These are phyloP conservation scores for Medicago ruthenica DNA, from an alignment of 306 rosid species.

Conservation along the genomic window DNA sequence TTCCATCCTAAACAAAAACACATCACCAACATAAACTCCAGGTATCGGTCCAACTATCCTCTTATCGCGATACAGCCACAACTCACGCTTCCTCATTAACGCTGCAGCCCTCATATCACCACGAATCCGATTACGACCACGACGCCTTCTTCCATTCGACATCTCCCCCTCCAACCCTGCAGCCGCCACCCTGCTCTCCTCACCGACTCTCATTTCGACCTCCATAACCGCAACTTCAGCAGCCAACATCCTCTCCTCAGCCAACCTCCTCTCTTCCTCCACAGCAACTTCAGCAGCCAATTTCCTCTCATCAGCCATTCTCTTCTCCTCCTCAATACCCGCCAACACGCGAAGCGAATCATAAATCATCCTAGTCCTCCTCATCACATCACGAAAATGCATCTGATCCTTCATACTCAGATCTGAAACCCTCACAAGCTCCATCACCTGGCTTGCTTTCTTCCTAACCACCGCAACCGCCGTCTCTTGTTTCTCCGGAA, in stretches of 20 bases:
- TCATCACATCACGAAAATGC: conserved; percentile 56
- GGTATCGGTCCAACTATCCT: conserved; percentile 92
- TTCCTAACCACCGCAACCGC: conserved; percentile 42
- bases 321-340: conserved; percentile 9
- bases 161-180: not conserved
- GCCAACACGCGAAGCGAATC: conserved; percentile 71
- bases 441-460: conserved; percentile 39
- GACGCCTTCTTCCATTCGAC: not conserved
- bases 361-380: conserved; percentile 72
- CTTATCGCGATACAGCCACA: conserved; percentile 90
- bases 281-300: not conserved
- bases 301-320: conserved; percentile 19
- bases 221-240: conserved; percentile 2
- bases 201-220: conserved; percentile 19
- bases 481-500: conserved; percentile 39
- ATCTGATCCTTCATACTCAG: conserved; percentile 58
- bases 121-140: conserved; percentile 1
- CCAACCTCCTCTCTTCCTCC: conserved; percentile 20
- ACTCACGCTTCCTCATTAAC: conserved; percentile 58
- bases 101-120: conserved; percentile 79
- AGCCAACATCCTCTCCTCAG: not conserved
- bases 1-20: conserved; percentile 85
- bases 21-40: conserved; percentile 74
- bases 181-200: conserved; percentile 33
- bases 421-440: conserved; percentile 78